Evolutionary conservation across 129 eudicot species (phyloP).

Genomic region (Logfia minima): DNA sequence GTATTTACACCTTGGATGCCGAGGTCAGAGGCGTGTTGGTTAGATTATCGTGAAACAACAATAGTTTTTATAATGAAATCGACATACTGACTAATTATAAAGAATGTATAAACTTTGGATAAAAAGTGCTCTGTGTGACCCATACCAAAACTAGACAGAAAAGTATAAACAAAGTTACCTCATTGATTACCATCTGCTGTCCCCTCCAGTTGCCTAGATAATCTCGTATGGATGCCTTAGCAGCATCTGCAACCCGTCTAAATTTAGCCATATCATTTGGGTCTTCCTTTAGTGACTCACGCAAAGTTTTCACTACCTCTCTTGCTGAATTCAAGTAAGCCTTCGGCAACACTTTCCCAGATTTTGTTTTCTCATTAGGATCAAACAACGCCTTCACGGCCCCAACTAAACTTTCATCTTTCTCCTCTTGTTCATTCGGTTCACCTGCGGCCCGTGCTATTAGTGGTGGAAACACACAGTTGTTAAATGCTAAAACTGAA

Average conservation of each 20-base stretch:
- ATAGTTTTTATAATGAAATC: background rate
- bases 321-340: conserved; percentile 88
- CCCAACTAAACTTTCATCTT: conserved; percentile 66
- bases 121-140: background rate
- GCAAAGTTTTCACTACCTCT: conserved; percentile 81
- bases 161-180: conserved; percentile 41
- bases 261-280: conserved; percentile 76
- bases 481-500: conserved; percentile 32
- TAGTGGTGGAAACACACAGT: conserved; percentile 27
- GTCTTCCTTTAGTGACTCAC: conserved; percentile 76
- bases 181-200: conserved; percentile 53
- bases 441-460: conserved; percentile 52
- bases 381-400: conserved; percentile 71
- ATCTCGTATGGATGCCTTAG: conserved; percentile 80
- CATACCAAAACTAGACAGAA: background rate
- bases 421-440: conserved; percentile 40
- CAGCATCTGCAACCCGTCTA: conserved; percentile 90
- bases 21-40: background rate
- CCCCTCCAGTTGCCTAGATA: conserved; percentile 82
- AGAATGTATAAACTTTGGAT: background rate
- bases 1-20: background rate
- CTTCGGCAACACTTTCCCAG: conserved; percentile 91
- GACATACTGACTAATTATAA: no score
- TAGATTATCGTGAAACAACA: background rate
- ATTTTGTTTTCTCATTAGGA: conserved; percentile 90